Evolutionary conservation across 306 rosid species (phyloP).

Genomic region (Calophaca sinica): DNA sequence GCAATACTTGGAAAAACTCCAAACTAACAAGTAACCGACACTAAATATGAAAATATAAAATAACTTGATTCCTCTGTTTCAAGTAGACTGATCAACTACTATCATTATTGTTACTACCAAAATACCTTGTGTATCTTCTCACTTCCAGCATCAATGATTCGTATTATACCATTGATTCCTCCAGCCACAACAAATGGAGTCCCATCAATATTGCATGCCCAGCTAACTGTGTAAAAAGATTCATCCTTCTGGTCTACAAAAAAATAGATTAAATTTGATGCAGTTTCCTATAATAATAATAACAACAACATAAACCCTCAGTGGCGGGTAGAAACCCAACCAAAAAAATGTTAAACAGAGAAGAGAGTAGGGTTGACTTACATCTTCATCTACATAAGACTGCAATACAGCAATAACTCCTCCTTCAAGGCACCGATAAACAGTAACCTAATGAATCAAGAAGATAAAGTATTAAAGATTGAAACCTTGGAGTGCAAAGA

Average conservation of each 20-base stretch:
- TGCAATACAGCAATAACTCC: conserved; percentile 92
- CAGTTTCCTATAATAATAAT: neutral
- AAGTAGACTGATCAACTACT: conserved; percentile 24
- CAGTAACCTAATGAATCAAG: conserved; percentile 65
- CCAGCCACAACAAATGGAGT: conserved; percentile 82
- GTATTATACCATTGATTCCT: conserved; percentile 85
- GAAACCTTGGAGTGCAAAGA: conserved; percentile 13
- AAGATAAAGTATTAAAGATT: conserved; percentile 30
- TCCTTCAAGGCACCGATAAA: conserved; percentile 79
- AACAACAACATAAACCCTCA: neutral
- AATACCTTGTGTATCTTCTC: conserved; percentile 91
- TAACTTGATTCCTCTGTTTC: conserved; percentile 28
- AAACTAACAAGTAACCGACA: conserved; percentile 30
- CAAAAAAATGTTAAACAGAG: neutral
- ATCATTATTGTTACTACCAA: conserved; percentile 11
- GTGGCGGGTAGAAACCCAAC: neutral
- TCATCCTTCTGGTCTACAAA: conserved; percentile 95
- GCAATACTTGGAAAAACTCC: conserved; percentile 10
- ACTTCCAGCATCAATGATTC: conserved; percentile 79
- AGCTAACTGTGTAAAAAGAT: conserved; percentile 88
- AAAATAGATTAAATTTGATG: conserved; percentile 45
- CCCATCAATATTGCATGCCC: conserved; percentile 83
- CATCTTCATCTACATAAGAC: conserved; percentile 94
- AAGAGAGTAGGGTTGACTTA: conserved; percentile 49
- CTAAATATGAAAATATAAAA: neutral